Conservation (phyloP, 1,284 basidiomycete genomes). For the Ceratobasidium sp. region DNA sequence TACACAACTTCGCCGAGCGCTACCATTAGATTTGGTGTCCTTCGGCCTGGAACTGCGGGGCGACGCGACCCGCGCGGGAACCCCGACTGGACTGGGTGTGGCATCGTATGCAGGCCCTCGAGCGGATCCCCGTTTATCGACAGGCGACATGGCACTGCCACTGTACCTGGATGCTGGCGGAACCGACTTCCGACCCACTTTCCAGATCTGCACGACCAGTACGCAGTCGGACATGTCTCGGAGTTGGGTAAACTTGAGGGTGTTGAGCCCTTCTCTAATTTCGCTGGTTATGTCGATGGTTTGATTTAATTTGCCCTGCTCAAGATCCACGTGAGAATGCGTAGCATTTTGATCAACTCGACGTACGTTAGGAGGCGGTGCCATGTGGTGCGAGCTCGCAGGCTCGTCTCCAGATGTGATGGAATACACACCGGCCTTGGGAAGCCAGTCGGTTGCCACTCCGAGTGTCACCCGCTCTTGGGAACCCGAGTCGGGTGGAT, state of each 20-base stretch:
- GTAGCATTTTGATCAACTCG: not conserved
- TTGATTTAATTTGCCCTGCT: conserved; percentile 34
- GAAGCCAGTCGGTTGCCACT: conserved; percentile 35
- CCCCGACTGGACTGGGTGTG: too few relatives aligned
- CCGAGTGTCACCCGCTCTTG: conserved; percentile 29
- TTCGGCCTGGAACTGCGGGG: conserved; percentile 7
- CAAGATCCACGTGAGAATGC: not conserved
- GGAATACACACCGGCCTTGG: conserved; percentile 35
- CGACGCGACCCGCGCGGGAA: conserved; percentile 2
- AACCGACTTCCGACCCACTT: conserved; percentile 21
- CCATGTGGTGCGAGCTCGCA: conserved; percentile 29
- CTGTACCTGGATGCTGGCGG: not conserved
- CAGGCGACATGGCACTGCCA: not conserved
- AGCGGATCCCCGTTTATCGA: not conserved
- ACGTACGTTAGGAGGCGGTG: conserved; percentile 31
- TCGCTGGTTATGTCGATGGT: conserved; percentile 36
- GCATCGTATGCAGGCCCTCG: too few relatives aligned
- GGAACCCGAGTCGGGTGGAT: conserved; percentile 29
- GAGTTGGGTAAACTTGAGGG: conserved; percentile 35
- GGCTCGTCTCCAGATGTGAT: conserved; percentile 35
- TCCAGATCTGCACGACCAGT: conserved; percentile 33
- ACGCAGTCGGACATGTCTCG: conserved; percentile 35
- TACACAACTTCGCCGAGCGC: conserved; percentile 11
- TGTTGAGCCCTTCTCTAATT: conserved; percentile 34
- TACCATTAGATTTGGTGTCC: conserved; percentile 10